These are phyloP conservation scores for Schwanniomyces etchellsii DNA, from an alignment of 1,139 yeast species.

Conservation along the genomic window DNA sequence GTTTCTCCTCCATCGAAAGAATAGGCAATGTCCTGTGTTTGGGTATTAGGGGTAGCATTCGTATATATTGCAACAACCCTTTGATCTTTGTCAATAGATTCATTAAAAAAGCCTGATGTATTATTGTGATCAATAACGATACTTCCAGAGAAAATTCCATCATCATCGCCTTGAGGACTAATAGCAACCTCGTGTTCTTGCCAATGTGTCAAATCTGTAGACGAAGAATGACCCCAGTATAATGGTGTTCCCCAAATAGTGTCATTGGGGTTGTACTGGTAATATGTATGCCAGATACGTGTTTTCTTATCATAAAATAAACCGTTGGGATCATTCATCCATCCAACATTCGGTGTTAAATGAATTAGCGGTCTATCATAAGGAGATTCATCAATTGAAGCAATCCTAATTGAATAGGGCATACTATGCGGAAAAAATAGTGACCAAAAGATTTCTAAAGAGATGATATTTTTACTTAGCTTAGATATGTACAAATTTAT, in stretches of 20 bases:
- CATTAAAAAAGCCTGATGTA: constrained; percentile 27
- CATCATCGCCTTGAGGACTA: constrained; percentile 14
- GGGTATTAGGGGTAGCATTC: constrained; percentile 11
- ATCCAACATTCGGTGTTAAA: no score
- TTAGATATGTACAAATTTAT: no score
- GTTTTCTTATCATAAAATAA: constrained; percentile 6
- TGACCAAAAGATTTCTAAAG: no score
- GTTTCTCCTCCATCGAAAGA: constrained; percentile 30
- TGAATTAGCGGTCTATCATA: no score
- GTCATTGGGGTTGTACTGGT: constrained; percentile 24
- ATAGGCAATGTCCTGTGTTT: constrained; percentile 26
- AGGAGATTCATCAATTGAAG: no score
- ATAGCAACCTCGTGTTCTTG: constrained; percentile 21
- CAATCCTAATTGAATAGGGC: no score
- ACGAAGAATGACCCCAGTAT: constrained; percentile 31
- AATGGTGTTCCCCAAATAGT: constrained; percentile 19
- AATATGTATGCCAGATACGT: constrained; percentile 20
- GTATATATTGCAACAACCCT: constrained; percentile 32
- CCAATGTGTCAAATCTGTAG: constrained; percentile 26
- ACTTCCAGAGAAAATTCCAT: constrained; percentile 28
- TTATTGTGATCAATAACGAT: constrained; percentile 27
- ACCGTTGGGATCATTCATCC: constrained; percentile 11
- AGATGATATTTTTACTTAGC: no score
- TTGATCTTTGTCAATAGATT: constrained; percentile 15
- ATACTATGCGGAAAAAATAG: no score